phyloP scores from a whole-genome alignment of 176 grass and related monocot genomes.

The Avena sativa region DNA sequence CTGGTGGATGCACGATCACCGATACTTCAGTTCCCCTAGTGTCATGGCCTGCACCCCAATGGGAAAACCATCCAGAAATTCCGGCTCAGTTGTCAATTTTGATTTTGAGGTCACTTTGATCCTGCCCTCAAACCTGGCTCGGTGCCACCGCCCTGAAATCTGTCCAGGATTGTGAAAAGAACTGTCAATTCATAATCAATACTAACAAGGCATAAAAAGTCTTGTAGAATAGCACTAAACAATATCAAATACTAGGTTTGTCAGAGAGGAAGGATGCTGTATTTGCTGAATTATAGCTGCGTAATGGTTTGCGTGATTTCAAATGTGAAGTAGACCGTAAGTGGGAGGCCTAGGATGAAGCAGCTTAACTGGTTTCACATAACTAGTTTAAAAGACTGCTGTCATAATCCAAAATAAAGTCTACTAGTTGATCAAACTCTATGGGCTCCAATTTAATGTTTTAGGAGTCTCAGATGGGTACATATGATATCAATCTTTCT shows the following conservation, averaged over 20 bases:
- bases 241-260: background rate
- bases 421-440: slow-evolving; percentile 7
- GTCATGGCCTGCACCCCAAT: background rate
- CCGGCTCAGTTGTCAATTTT: background rate
- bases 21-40: background rate
- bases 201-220: background rate
- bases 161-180: background rate
- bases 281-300: background rate
- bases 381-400: background rate
- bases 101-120: slow-evolving; percentile 33
- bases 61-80: background rate
- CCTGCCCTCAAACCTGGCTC: slow-evolving; percentile 28
- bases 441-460: background rate
- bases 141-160: background rate
- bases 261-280: background rate
- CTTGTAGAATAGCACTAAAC: background rate
- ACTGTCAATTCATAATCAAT: slow-evolving; percentile 11
- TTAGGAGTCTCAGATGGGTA: background rate
- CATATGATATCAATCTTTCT: background rate
- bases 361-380: background rate
- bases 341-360: background rate
- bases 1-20: background rate
- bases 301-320: background rate
- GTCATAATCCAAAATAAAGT: background rate
- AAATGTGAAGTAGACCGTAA: slow-evolving; percentile 2